Conservation (phyloP, 768 basidiomycete genomes). For the Macrolepiota fuliginosa region DNA sequence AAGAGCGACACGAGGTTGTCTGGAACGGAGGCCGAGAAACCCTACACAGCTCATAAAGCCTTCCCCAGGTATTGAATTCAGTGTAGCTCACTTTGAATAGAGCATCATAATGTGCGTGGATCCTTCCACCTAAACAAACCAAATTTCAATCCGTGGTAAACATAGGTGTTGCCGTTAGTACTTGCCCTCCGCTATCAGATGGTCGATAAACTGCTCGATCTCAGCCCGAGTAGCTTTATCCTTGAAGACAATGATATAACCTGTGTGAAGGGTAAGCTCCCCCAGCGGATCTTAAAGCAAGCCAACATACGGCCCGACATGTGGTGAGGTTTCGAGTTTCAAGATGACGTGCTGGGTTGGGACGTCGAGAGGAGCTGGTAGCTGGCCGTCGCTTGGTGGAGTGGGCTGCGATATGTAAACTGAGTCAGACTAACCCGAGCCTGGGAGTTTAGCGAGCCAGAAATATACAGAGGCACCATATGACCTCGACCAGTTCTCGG, state of each 20-base stretch:
- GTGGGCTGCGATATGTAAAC: too few relatives aligned
- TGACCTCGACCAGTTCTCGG: too few relatives aligned
- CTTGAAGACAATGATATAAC: slow-evolving; percentile 59
- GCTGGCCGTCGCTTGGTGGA: too few relatives aligned
- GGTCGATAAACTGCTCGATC: slow-evolving; percentile 37
- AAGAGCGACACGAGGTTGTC: slow-evolving; percentile 23
- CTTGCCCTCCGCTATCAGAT: slow-evolving; percentile 38
- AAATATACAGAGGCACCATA: too few relatives aligned
- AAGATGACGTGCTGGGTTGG: not conserved
- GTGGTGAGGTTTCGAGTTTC: not conserved
- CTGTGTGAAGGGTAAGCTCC: slow-evolving; percentile 28
- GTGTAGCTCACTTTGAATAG: slow-evolving; percentile 35
- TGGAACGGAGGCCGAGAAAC: slow-evolving; percentile 28
- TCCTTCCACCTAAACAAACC: slow-evolving; percentile 37
- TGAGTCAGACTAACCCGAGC: too few relatives aligned
- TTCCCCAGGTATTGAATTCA: not conserved
- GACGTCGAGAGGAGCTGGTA: not conserved
- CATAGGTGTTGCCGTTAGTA: not conserved
- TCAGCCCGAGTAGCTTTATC: slow-evolving; percentile 34
- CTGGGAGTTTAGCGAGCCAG: too few relatives aligned
- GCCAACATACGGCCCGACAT: not conserved
- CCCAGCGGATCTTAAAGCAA: not conserved
- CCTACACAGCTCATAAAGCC: slow-evolving; percentile 17
- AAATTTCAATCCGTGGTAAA: not conserved
- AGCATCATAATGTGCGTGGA: slow-evolving; percentile 35